These are phyloP conservation scores for Pilaira anomala DNA, from an alignment of 192 early-diverging fungal genomes.

Conservation along the genomic window DNA sequence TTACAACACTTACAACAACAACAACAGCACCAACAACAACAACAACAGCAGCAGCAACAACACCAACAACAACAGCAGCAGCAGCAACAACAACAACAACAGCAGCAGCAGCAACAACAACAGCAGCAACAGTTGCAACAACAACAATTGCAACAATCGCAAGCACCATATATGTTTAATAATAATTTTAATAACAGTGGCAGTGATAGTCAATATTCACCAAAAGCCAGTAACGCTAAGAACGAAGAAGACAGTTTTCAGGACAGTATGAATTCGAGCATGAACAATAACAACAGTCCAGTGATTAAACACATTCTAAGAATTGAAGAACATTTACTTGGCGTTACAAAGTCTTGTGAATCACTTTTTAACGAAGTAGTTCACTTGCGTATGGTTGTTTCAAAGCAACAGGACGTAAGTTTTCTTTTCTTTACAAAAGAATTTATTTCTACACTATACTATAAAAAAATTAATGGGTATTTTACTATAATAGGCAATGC, in stretches of 20 bases:
- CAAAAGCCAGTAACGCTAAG: not conserved
- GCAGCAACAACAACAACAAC: conserved; percentile 9
- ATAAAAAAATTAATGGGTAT: not conserved
- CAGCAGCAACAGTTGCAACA: not conserved
- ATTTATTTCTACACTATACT: not conserved
- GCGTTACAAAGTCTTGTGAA: conserved; percentile 16
- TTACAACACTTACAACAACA: conserved; percentile 1
- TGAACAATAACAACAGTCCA: conserved; percentile 3
- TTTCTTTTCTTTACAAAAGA: not conserved
- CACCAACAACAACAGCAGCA: conserved; percentile 24
- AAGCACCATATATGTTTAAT: not conserved
- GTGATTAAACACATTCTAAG: conserved; percentile 24
- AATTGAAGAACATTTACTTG: conserved; percentile 23
- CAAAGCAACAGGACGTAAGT: conserved; percentile 26
- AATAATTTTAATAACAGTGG: not conserved
- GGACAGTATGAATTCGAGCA: not conserved
- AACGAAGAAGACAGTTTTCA: not conserved
- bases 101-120: conserved; percentile 3
- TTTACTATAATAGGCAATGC: conserved; percentile 20
- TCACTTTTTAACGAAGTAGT: conserved; percentile 3
- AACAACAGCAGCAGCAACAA: conserved; percentile 3
- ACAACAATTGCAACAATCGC: not conserved
- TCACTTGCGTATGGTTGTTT: conserved; percentile 10
- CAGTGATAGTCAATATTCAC: not conserved
- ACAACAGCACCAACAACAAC: conserved; percentile 6